A percentile compares a stretch with the other conserved stretches of the same genome.
Evolutionary conservation across 345 rosid genomes (phyloP).

Genomic region (Eucalyptus cloeziana): DNA sequence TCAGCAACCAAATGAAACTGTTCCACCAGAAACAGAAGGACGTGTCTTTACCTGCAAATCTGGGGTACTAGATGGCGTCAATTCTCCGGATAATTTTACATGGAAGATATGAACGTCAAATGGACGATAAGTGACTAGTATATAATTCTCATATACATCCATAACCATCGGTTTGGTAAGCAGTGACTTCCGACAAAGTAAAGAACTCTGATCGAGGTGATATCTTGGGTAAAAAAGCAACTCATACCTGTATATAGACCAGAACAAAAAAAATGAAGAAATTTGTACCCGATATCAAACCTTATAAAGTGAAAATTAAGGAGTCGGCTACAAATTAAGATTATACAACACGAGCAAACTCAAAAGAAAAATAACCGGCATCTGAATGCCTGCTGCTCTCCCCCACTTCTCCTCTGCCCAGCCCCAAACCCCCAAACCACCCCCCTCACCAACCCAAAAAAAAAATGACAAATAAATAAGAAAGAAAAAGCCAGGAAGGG

Average conservation of each 20-base stretch:
- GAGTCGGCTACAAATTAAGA: not conserved
- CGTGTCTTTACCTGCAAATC: slow-evolving; percentile 63
- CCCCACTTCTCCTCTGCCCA: not conserved
- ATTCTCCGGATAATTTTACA: slow-evolving; percentile 57
- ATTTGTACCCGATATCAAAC: not conserved
- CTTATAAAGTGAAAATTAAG: not conserved
- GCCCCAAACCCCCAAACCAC: not conserved
- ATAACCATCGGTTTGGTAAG: slow-evolving; percentile 93
- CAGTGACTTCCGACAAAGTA: slow-evolving; percentile 78
- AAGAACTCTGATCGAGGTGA: slow-evolving; percentile 91
- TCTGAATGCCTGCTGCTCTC: not conserved
- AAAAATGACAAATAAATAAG: not conserved
- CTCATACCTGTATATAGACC: slow-evolving; percentile 49
- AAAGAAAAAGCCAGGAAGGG: not conserved
- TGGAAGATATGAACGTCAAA: slow-evolving; percentile 92
- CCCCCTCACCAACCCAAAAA: not conserved
- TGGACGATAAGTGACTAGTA: slow-evolving; percentile 82
- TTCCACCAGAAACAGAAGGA: not conserved
- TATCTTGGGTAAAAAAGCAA: slow-evolving; percentile 94
- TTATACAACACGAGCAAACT: not conserved
- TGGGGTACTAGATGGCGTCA: slow-evolving; percentile 69
- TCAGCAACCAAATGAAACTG: not conserved
- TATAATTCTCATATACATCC: slow-evolving; percentile 85
- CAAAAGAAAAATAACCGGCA: not conserved
- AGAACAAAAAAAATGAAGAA: not conserved